Evolutionary conservation across 805 yeast genomes (phyloP), one percentile per base, ranked within the genome.

Genomic region (Yamadazyma sp.): DNA sequence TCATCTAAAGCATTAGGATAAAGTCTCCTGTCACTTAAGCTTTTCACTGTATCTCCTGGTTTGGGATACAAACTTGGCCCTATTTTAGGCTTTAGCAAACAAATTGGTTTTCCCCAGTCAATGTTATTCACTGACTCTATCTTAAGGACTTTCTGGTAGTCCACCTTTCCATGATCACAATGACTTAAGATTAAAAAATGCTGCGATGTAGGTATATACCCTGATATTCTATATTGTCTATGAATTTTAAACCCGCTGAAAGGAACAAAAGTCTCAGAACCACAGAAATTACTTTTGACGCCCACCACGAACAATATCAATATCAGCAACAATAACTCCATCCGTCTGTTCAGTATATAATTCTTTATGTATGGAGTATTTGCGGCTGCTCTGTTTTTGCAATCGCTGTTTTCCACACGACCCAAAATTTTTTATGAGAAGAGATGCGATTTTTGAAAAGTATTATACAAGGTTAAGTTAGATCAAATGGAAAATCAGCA

Each of bases 221-320:
- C 70, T 12, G 40, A 28, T 1, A 43, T 12, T 15, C 68, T 61
- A 39, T 70, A 72, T 14, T 72, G 68, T 33, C 80, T 61, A 32
- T 70, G 70, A 2, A 80, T 56, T 36, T 73, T 72, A 45, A 78
- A 75, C 0, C 87, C 87, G 0, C 79, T 65, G 44, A 70, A 80
- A 1, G 73, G 68, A 9, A 57, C 33, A 5, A 43, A 7, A 5
- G 23, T 14, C 3, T 23, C 30, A 3, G 23, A 18, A 5, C 30
- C 36, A 29, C 48, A 44, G 21, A n/a, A 24, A 14, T 37, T 37
- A 13, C 17, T 4, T 12, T 20, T 7, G 7, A 20, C 22, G 22
- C 7, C 12, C 12, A 8, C 12, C 12, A 23, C 26, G 6, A 6
- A n/a, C 6, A 23, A 8, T 8, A 23, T 23, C 9, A 12, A 10